Evolutionary conservation across 164 flowering plant genomes (phyloP), one percentile per base, ranked within the genome.

Genomic region (Annona squamosa): DNA sequence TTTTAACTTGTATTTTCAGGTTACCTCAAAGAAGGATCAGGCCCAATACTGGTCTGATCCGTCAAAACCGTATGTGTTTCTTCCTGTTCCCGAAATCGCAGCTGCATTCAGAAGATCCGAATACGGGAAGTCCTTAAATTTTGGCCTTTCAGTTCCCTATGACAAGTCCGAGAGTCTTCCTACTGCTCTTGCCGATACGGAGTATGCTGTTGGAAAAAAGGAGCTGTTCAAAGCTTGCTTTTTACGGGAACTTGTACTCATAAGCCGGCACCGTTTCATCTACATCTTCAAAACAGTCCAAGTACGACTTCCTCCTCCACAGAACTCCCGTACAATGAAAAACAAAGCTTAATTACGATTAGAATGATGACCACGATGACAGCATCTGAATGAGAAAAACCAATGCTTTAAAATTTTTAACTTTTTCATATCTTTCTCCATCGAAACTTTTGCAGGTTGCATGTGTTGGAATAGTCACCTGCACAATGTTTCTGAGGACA

Each of bases 1-100:
- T 37, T 67, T 46, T 66, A 12, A 45, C 52, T 43, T 73, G 4
- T 78, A 16, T 62, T 64, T 75, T 16, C 82, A 94, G 98, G 98
- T 94, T 26, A 90, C 98, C 52, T 92, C 97, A 12, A 88, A 63
- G 80, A 94, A 91, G 80, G 97, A 94, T 80, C 98, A 92, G 82
- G 92, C 80, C 10, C 98, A 92, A 75, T 94, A 94, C 65, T 92
- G 98, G 98, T 87, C 86, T 61, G 88, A 92, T 84, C 71, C 82
- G 73, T 85, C 94, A 63, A 90, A 76, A 72, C 95, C 92, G 5
- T 88, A 94, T 73, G 81, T 41, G 6, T 94, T 76, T 72, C 26
- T 92, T 73, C 78, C 95, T 19, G 91, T 81, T 82, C 67, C 85
- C 75, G 81, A 83, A 80, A 91, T 92, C 73, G 89, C 95, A 61